These are phyloP conservation scores for Royoungia palumana DNA, from an alignment of 768 basidiomycete genomes.

Conservation along the genomic window DNA sequence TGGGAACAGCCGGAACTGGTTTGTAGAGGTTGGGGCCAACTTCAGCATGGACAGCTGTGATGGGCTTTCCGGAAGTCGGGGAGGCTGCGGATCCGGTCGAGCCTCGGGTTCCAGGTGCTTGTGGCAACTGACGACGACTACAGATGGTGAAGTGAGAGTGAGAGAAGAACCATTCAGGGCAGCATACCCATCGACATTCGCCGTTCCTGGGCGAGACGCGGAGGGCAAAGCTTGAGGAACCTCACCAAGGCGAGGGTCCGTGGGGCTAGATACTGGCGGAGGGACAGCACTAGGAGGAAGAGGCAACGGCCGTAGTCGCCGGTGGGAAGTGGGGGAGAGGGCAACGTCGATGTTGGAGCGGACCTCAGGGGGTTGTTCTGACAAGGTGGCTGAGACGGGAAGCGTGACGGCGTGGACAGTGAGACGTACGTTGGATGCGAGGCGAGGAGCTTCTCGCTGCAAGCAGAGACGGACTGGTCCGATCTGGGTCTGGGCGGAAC, in stretches of 20 bases:
- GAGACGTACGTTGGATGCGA: conserved; percentile 22
- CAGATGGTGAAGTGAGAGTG: not conserved
- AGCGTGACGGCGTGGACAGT: not conserved
- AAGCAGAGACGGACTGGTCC: conserved; percentile 6
- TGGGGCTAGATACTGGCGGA: conserved; percentile 10
- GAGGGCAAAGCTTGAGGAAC: conserved; percentile 6
- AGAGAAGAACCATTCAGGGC: not conserved
- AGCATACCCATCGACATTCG: conserved; percentile 24
- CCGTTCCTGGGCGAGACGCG: conserved; percentile 25
- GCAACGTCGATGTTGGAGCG: conserved; percentile 22
- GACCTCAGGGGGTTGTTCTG: conserved; percentile 19
- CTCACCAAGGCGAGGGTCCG: conserved; percentile 18
- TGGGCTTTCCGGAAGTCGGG: conserved; percentile 16
- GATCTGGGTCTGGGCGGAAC: conserved; percentile 21
- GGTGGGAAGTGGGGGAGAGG: conserved; percentile 30
- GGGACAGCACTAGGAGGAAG: conserved; percentile 22
- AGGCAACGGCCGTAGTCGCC: conserved; percentile 28
- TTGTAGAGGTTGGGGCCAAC: conserved; percentile 25
- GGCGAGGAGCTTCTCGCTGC: conserved; percentile 16
- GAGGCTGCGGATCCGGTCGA: conserved; percentile 23
- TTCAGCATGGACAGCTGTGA: conserved; percentile 15
- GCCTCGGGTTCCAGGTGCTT: conserved; percentile 21
- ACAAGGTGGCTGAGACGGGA: not conserved
- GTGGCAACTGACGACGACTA: conserved; percentile 31
- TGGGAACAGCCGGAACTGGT: conserved; percentile 30